phyloP scores from a whole-genome alignment of 495 filamentous ascomycete genomes.

The Bacidia rubella region DNA sequence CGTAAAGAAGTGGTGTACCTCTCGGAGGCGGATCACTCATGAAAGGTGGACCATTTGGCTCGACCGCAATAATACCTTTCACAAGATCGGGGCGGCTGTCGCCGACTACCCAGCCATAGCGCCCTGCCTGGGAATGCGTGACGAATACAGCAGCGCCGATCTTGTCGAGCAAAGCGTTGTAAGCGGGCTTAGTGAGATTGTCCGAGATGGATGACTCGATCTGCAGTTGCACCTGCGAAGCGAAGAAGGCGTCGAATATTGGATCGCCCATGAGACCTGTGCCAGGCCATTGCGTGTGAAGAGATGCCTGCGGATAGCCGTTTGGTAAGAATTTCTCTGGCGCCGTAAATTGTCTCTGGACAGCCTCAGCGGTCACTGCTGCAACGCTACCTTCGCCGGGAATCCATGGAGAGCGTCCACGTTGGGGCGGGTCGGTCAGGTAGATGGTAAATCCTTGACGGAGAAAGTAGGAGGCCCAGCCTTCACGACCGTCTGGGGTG shows the following conservation, averaged over 20 bases:
- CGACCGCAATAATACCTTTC: conserved; percentile 34
- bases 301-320: conserved; percentile 31
- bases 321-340: conserved; percentile 21
- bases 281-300: conserved; percentile 45
- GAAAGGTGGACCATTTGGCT: conserved; percentile 43
- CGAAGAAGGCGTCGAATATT: conserved; percentile 33
- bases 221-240: conserved; percentile 20
- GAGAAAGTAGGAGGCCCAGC: conserved; percentile 40
- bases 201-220: conserved; percentile 15
- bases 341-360: conserved; percentile 30
- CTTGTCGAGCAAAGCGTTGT: conserved; percentile 28
- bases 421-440: conserved; percentile 27
- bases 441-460: conserved; percentile 33
- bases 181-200: conserved; percentile 30
- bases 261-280: conserved; percentile 34
- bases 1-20: conserved; percentile 23
- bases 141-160: conserved; percentile 37
- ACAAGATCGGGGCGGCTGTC: conserved; percentile 34
- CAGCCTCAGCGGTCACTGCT: conserved; percentile 22
- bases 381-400: background rate
- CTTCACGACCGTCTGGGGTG: conserved; percentile 34
- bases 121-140: conserved; percentile 40
- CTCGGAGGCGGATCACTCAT: conserved; percentile 19
- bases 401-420: conserved; percentile 25
- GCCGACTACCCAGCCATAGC: conserved; percentile 33